Percentiles rank a stretch among this genome's conserved stretches.
Evolutionary conservation across 495 filamentous ascomycete genomes (phyloP).

Genomic region (Penicillium nucicola): DNA sequence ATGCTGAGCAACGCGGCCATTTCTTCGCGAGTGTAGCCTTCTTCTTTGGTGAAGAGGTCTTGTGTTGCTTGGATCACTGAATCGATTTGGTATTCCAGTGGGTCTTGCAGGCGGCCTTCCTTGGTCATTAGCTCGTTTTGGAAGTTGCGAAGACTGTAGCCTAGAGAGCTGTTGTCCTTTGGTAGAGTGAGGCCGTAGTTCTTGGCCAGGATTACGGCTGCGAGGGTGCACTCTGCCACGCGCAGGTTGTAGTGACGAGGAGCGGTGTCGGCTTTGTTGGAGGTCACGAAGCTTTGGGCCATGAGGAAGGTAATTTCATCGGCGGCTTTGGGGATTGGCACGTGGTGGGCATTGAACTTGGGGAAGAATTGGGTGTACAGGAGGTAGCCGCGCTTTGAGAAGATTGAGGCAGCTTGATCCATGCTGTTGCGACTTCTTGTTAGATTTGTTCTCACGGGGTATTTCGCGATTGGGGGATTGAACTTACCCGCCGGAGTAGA

Average conservation of each 20-base stretch:
- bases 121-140: constrained; percentile 75
- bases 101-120: constrained; percentile 50
- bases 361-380: constrained; percentile 90
- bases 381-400: constrained; percentile 78
- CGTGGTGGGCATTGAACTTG: constrained; percentile 66
- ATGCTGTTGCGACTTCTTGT: constrained; percentile 44
- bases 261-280: constrained; percentile 91
- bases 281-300: constrained; percentile 88
- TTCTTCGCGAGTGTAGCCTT: constrained; percentile 86
- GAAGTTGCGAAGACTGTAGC: constrained; percentile 79
- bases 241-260: constrained; percentile 95
- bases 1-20: constrained; percentile 72
- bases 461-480: neutral
- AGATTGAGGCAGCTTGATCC: constrained; percentile 98
- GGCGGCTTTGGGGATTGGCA: constrained; percentile 77
- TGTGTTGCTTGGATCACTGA: constrained; percentile 62
- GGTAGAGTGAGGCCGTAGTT: constrained; percentile 62
- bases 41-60: constrained; percentile 62
- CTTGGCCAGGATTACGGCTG: constrained; percentile 71
- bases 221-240: constrained; percentile 91
- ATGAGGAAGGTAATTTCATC: constrained; percentile 89
- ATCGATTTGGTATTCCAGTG: constrained; percentile 63
- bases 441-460: neutral
- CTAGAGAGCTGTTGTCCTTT: constrained; percentile 77
- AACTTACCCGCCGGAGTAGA: constrained; percentile 88